phyloP scores from a whole-genome alignment of 176 grass and related monocot species.

The Aegilops tauschii region DNA sequence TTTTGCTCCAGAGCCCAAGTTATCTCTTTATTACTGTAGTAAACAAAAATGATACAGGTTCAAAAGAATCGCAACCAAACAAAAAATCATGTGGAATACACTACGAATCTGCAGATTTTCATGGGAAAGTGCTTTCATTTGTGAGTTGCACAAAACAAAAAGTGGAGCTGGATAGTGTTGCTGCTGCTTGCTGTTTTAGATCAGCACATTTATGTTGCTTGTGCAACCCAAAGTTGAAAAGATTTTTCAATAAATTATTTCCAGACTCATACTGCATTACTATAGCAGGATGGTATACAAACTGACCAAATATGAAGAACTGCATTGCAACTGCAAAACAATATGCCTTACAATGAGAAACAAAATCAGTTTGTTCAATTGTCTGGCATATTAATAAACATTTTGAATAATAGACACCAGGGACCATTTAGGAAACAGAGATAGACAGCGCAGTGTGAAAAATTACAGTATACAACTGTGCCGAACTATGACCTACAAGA shows the following conservation, averaged over 20 bases:
- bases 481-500: background rate
- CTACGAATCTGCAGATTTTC: background rate
- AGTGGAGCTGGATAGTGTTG: background rate
- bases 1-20: background rate
- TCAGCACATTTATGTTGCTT: background rate
- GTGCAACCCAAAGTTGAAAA: background rate
- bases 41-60: too few species aligned
- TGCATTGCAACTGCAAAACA: background rate
- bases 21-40: background rate
- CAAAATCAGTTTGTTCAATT: background rate
- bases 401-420: background rate
- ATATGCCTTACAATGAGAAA: background rate
- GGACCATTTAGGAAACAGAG: background rate
- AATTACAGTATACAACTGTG: background rate
- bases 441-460: background rate
- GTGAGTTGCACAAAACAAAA: background rate
- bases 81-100: background rate
- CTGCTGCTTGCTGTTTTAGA: background rate
- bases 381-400: background rate
- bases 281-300: background rate
- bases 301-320: background rate
- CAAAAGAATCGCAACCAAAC: background rate
- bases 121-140: background rate
- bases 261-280: background rate
- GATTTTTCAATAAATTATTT: background rate